These are phyloP conservation scores for Fusarium concolor DNA, from an alignment of 2,329 filamentous ascomycete genomes.

Conservation along the genomic window DNA sequence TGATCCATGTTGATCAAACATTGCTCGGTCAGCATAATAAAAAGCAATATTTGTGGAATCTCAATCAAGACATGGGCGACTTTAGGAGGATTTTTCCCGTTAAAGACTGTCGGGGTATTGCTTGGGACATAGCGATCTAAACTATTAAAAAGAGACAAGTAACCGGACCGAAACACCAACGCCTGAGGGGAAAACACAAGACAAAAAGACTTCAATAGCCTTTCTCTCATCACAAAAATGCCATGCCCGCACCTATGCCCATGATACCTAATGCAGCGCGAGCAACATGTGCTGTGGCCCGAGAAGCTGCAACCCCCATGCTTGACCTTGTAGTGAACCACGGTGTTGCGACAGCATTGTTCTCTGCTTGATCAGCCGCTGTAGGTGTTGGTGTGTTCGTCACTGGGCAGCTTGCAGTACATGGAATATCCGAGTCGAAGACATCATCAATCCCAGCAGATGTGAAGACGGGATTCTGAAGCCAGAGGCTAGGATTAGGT, in stretches of 20 bases:
- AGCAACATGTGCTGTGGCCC: conserved; percentile 45
- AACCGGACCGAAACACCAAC: conserved; percentile 17
- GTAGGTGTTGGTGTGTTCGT: conserved; percentile 21
- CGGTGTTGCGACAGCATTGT: conserved; percentile 38
- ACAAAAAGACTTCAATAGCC: background rate
- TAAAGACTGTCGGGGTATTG: conserved; percentile 25
- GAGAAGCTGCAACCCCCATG: conserved; percentile 35
- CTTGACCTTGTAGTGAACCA: conserved; percentile 43
- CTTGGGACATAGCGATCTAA: conserved; percentile 7
- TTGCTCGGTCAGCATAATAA: background rate
- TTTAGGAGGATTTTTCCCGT: background rate
- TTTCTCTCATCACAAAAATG: conserved; percentile 32
- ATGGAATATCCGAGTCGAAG: conserved; percentile 59
- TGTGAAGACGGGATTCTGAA: conserved; percentile 64
- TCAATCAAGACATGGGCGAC: background rate
- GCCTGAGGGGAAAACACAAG: background rate
- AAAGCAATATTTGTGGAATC: background rate
- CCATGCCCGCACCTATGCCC: conserved; percentile 49
- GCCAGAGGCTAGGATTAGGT: conserved; percentile 54
- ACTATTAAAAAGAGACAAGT: background rate
- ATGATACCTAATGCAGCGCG: conserved; percentile 48
- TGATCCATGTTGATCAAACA: too few species aligned
- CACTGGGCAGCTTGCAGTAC: conserved; percentile 52
- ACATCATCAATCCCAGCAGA: conserved; percentile 59
- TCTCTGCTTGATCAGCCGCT: conserved; percentile 16